A percentile compares a stretch with the other conserved stretches of the same genome.
These are phyloP conservation scores for Phalaenopsis aphrodite DNA, from an alignment of 106 monocot genomes.

Conservation along the genomic window DNA sequence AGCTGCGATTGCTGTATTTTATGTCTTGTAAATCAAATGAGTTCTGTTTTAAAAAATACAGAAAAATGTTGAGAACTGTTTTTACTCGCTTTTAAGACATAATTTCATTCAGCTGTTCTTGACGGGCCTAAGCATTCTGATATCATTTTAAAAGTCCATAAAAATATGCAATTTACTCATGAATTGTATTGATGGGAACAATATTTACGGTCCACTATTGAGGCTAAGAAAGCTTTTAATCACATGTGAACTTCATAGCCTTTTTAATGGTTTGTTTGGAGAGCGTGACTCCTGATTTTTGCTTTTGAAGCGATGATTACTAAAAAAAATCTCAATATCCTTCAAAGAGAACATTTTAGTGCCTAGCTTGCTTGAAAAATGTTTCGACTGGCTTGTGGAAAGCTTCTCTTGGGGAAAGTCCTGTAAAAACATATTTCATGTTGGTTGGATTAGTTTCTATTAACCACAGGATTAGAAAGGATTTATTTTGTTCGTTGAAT, in stretches of 20 bases:
- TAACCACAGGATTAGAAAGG: too few relatives aligned
- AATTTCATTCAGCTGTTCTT: neutral
- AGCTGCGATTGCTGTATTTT: too few relatives aligned
- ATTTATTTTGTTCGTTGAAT: too few relatives aligned
- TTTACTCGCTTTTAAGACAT: neutral
- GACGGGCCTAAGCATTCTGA: neutral
- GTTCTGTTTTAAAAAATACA: neutral
- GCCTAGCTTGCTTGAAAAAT: neutral
- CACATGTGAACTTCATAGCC: neutral
- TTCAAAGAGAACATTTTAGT: neutral
- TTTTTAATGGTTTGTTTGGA: neutral
- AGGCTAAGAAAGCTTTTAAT: neutral
- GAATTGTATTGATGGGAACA: neutral
- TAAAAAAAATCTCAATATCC: neutral
- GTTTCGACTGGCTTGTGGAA: neutral
- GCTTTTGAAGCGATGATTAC: neutral
- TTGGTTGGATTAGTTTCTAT: too few relatives aligned
- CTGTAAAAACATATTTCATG: too few relatives aligned
- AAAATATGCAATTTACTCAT: neutral
- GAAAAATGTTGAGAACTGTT: neutral
- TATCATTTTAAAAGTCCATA: neutral
- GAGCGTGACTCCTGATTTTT: neutral
- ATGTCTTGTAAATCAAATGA: too few relatives aligned
- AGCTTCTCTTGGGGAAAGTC: neutral
- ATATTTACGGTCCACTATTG: neutral